Evolutionary conservation across 1,284 basidiomycete species (phyloP).

Genomic region (Leccinum pachyderme): DNA sequence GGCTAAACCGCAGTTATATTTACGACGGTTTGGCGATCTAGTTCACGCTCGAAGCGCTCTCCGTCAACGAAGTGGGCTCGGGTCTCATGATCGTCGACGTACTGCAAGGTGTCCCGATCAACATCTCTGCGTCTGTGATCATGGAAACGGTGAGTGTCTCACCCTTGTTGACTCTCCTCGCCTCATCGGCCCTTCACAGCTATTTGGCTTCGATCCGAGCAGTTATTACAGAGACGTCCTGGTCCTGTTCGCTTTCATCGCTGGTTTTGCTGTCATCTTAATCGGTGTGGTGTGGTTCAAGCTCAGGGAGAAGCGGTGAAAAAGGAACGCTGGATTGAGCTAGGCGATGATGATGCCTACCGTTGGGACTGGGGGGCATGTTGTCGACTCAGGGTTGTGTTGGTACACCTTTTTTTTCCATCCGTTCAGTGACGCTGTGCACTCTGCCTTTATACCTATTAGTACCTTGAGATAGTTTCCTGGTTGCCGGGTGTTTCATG

Average conservation of each 20-base stretch:
- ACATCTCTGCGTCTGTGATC: slow-evolving; percentile 76
- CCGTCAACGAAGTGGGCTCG: slow-evolving; percentile 85
- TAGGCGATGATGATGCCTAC: background rate
- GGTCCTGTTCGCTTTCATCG: slow-evolving; percentile 81
- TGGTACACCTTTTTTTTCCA: background rate
- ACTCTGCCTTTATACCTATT: background rate
- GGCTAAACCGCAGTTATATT: background rate
- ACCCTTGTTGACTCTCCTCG: background rate
- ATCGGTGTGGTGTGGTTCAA: slow-evolving; percentile 72
- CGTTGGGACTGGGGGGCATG: background rate
- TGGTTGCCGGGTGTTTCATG: background rate
- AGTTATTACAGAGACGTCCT: slow-evolving; percentile 86
- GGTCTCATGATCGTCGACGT: slow-evolving; percentile 81
- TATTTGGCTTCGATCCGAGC: slow-evolving; percentile 78
- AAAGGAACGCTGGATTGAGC: background rate
- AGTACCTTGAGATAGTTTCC: background rate
- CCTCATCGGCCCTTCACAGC: slow-evolving; percentile 32
- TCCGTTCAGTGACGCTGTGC: background rate
- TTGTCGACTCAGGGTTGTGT: background rate
- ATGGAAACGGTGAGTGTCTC: slow-evolving; percentile 67
- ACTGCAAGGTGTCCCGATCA: slow-evolving; percentile 77
- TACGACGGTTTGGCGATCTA: slow-evolving; percentile 49
- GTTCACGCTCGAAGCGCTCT: slow-evolving; percentile 78
- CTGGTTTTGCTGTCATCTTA: slow-evolving; percentile 68
- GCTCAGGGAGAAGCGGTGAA: slow-evolving; percentile 67